Conservation (phyloP, 345 rosid species). For the Lumnitzera racemosa region DNA sequence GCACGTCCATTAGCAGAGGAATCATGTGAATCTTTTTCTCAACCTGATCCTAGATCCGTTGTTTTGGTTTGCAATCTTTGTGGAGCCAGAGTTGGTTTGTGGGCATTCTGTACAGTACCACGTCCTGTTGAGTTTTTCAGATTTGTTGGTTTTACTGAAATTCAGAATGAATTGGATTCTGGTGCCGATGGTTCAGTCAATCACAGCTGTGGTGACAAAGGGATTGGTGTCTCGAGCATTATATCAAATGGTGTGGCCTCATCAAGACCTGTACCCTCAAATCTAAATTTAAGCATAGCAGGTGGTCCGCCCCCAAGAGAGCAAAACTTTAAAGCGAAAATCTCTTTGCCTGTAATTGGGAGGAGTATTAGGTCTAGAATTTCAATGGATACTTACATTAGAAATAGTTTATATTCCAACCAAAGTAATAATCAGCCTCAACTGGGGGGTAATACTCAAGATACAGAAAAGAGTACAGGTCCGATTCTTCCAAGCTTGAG, state of each 20-base stretch:
- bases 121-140: slow-evolving; percentile 71
- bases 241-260: slow-evolving; percentile 17
- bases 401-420: slow-evolving; percentile 26
- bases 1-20: slow-evolving; percentile 23
- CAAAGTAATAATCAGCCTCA: slow-evolving; percentile 21
- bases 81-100: slow-evolving; percentile 93
- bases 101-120: slow-evolving; percentile 62
- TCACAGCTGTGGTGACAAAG: slow-evolving; percentile 13
- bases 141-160: slow-evolving; percentile 54
- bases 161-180: slow-evolving; percentile 22
- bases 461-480: slow-evolving; percentile 10
- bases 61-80: slow-evolving; percentile 89
- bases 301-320: slow-evolving; percentile 88
- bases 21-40: slow-evolving; percentile 19
- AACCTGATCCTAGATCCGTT: slow-evolving; percentile 63
- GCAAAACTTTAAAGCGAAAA: slow-evolving; percentile 83
- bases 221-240: slow-evolving; percentile 10
- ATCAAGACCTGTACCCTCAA: slow-evolving; percentile 23
- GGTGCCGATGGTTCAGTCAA: slow-evolving; percentile 19
- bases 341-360: slow-evolving; percentile 74
- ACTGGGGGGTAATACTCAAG: slow-evolving; percentile 14
- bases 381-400: slow-evolving; percentile 46
- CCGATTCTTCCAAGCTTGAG: slow-evolving; percentile 10
- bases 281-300: slow-evolving; percentile 67
- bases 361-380: slow-evolving; percentile 65